Conservation (phyloP, 2,329 filamentous ascomycete species). For the Fusarium solani-melongenae region DNA sequence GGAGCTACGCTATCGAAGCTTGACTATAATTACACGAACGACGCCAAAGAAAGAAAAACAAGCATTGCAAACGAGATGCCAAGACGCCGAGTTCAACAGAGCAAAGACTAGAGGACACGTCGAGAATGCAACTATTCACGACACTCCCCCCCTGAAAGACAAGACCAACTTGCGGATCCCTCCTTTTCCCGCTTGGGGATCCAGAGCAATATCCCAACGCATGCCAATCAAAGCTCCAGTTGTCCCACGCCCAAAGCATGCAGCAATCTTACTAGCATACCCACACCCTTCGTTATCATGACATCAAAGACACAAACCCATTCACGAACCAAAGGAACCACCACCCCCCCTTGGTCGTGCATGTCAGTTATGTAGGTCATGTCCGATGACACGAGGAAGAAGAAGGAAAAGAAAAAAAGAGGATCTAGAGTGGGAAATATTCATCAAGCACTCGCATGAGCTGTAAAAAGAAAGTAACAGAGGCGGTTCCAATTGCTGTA, state of each 20-base stretch:
- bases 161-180: constrained; percentile 13
- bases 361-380: constrained; percentile 24
- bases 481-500: not conserved
- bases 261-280: constrained; percentile 33
- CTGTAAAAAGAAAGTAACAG: constrained; percentile 3
- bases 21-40: not conserved
- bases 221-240: constrained; percentile 24
- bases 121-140: not conserved
- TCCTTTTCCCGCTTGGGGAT: not conserved
- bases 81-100: not conserved
- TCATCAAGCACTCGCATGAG: constrained; percentile 16
- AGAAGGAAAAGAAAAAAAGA: not conserved
- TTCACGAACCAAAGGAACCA: not conserved
- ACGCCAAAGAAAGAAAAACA: not conserved
- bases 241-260: constrained; percentile 28
- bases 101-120: not conserved
- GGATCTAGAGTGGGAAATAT: not conserved
- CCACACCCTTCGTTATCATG: constrained; percentile 14
- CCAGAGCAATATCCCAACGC: constrained; percentile 34
- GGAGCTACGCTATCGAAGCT: not conserved
- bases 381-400: constrained; percentile 8
- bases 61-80: not conserved
- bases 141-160: constrained; percentile 13
- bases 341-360: not conserved
- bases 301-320: constrained; percentile 9